Conservation (phyloP, 2,329 filamentous ascomycete species). For the Clarireedia homoeocarpa region DNA sequence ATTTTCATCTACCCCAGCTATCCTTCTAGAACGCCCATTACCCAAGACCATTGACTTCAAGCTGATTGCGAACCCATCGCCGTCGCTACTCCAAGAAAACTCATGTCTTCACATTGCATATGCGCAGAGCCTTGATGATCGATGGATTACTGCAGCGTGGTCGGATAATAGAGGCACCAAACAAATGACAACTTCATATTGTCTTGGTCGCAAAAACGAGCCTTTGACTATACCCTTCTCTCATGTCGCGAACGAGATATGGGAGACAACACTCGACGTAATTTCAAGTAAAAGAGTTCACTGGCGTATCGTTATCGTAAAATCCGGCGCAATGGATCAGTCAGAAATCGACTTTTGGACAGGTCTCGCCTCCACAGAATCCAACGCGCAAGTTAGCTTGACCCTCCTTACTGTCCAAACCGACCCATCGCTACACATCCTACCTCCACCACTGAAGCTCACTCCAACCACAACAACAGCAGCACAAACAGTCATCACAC, state of each 20-base stretch:
- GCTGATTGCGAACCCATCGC: constrained; percentile 56
- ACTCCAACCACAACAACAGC: constrained; percentile 36
- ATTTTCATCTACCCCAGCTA: constrained; percentile 56
- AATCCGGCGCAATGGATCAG: constrained; percentile 59
- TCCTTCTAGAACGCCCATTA: constrained; percentile 62
- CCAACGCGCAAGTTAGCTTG: constrained; percentile 42
- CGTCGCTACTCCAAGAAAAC: constrained; percentile 69
- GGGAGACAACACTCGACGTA: constrained; percentile 69
- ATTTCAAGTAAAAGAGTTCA: constrained; percentile 62
- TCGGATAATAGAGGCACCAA: constrained; percentile 68
- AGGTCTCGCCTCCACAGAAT: constrained; percentile 43
- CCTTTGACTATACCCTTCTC: constrained; percentile 44
- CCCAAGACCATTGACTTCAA: constrained; percentile 72
- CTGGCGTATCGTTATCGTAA: constrained; percentile 71
- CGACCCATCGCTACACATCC: constrained; percentile 53
- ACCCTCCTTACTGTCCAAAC: constrained; percentile 59
- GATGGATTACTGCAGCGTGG: constrained; percentile 77
- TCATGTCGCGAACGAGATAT: constrained; percentile 67
- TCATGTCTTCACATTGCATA: constrained; percentile 77
- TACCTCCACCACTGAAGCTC: constrained; percentile 45
- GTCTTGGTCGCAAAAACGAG: constrained; percentile 52
- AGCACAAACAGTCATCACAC: constrained; percentile 43
- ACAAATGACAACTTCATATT: constrained; percentile 67
- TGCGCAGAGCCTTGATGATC: constrained; percentile 63
- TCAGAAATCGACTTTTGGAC: constrained; percentile 57